These are phyloP conservation scores for Hyaloscypha finlandica DNA, from an alignment of 495 filamentous ascomycete genomes.

Conservation along the genomic window DNA sequence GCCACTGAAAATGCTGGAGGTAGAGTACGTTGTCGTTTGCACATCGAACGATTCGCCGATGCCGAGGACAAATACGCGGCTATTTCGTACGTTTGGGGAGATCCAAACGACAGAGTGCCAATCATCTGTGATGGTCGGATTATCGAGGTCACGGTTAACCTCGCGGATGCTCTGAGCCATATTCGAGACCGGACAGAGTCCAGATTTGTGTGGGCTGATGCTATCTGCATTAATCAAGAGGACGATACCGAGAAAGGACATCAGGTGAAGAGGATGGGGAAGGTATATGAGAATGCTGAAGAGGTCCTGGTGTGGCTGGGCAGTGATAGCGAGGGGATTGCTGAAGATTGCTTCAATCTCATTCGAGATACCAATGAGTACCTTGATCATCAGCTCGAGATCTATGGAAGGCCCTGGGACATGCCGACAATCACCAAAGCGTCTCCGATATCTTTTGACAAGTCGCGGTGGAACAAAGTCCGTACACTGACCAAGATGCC, in stretches of 20 bases:
- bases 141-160: slow-evolving; percentile 8
- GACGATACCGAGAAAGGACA: slow-evolving; percentile 9
- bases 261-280: slow-evolving; percentile 13
- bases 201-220: slow-evolving; percentile 13
- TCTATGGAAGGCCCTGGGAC: not conserved
- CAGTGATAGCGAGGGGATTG: not conserved
- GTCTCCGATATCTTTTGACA: not conserved
- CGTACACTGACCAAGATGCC: not conserved
- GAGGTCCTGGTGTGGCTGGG: slow-evolving; percentile 9
- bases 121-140: not conserved
- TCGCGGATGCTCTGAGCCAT: slow-evolving; percentile 4
- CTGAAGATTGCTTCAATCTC: not conserved
- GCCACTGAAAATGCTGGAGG: not conserved
- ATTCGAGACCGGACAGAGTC: not conserved
- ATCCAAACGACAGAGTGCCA: not conserved
- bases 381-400: not conserved
- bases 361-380: not conserved
- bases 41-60: not conserved
- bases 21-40: not conserved
- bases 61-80: not conserved
- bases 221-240: slow-evolving; percentile 19
- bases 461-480: not conserved
- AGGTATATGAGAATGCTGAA: slow-evolving; percentile 11
- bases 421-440: not conserved
- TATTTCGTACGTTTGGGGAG: slow-evolving; percentile 22